These are phyloP conservation scores for Pisolithus orientalis DNA, from an alignment of 768 basidiomycete species.

Conservation along the genomic window DNA sequence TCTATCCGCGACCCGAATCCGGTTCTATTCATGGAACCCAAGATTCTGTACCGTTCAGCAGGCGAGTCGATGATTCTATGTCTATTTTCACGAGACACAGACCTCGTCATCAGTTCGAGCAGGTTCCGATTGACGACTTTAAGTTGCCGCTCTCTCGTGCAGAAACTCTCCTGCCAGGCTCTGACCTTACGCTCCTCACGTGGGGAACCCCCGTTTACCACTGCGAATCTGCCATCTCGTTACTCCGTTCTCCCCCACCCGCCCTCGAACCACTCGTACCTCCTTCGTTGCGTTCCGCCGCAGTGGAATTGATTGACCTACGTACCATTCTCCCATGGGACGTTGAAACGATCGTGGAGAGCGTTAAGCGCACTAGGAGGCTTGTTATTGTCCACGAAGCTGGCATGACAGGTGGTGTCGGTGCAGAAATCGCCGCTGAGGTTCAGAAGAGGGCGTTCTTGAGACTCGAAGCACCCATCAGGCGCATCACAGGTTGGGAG, in stretches of 20 bases:
- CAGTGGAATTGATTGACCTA: slow-evolving; percentile 85
- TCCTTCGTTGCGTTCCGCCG: slow-evolving; percentile 53
- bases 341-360: slow-evolving; percentile 69
- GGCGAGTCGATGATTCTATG: slow-evolving; percentile 31
- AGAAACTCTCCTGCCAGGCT: slow-evolving; percentile 66
- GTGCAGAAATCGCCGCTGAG: slow-evolving; percentile 88
- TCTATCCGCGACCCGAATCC: slow-evolving; percentile 92
- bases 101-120: slow-evolving; percentile 56
- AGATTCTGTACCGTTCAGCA: slow-evolving; percentile 88
- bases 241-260: slow-evolving; percentile 62
- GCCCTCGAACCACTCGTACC: slow-evolving; percentile 63
- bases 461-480: slow-evolving; percentile 82
- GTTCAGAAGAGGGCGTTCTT: slow-evolving; percentile 86
- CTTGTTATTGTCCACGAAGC: slow-evolving; percentile 92
- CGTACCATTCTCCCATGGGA: slow-evolving; percentile 90
- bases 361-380: slow-evolving; percentile 79
- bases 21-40: slow-evolving; percentile 92
- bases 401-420: slow-evolving; percentile 79
- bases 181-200: slow-evolving; percentile 83
- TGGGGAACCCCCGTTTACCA: slow-evolving; percentile 95
- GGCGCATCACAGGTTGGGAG: slow-evolving; percentile 91
- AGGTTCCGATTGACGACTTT: slow-evolving; percentile 87
- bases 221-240: slow-evolving; percentile 76
- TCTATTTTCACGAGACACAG: neutral
- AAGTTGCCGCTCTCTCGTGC: slow-evolving; percentile 78